A percentile compares a stretch with the other conserved stretches of the same genome.
Conservation (phyloP, 2,329 filamentous ascomycete genomes). For the Cladorrhinum sp. region DNA sequence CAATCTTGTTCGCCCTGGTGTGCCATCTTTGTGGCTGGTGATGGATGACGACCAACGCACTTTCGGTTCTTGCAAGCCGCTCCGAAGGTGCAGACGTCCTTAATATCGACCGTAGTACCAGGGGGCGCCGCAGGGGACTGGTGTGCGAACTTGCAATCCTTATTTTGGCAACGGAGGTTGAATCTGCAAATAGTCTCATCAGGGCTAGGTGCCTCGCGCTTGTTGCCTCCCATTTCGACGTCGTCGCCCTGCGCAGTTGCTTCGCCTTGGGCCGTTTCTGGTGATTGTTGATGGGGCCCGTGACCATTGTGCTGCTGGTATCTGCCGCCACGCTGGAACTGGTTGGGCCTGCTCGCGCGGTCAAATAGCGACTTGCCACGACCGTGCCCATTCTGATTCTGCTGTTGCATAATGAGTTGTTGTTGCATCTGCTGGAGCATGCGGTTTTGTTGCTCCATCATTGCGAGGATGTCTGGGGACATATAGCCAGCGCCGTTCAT, state of each 20-base stretch:
- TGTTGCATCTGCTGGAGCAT: conserved; percentile 77
- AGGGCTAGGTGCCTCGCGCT: conserved; percentile 54
- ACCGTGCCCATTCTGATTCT: conserved; percentile 40
- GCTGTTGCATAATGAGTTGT: conserved; percentile 53
- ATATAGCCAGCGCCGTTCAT: conserved; percentile 35
- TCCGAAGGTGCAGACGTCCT: conserved; percentile 78
- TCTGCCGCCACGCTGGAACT: conserved; percentile 50
- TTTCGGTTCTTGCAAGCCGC: conserved; percentile 95
- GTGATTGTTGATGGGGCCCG: conserved; percentile 28
- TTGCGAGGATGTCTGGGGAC: conserved; percentile 63
- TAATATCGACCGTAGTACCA: conserved; percentile 72
- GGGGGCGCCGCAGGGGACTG: conserved; percentile 87
- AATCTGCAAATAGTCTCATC: conserved; percentile 78
- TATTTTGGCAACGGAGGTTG: conserved; percentile 84
- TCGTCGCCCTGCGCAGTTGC: conserved; percentile 51
- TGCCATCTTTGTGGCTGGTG: conserved; percentile 73
- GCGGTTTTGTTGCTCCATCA: conserved; percentile 82
- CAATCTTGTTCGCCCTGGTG: conserved; percentile 84
- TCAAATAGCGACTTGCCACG: conserved; percentile 69
- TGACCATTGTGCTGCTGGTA: conserved; percentile 42
- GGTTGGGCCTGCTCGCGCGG: conserved; percentile 59
- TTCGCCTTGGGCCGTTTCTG: conserved; percentile 36
- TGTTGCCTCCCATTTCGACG: conserved; percentile 57
- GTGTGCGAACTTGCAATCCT: conserved; percentile 88
- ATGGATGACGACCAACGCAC: conserved; percentile 88